Percentiles rank a stretch among this genome's conserved stretches.
phyloP scores from a whole-genome alignment of 768 basidiomycete species.

The Thelephora aurantiotincta region DNA sequence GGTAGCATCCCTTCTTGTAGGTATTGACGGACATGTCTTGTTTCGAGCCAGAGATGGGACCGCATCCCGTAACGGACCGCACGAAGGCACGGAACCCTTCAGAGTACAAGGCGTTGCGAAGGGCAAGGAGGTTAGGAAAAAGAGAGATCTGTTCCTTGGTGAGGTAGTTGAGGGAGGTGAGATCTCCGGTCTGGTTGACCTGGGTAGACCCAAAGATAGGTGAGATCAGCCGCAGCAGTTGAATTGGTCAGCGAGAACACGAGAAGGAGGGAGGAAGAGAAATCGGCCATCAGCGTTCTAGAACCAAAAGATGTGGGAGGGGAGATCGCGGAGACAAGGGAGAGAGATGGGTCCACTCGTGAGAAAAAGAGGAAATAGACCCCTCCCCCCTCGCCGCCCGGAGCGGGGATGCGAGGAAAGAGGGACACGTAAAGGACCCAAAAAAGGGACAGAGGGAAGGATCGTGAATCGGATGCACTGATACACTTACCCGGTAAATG shows the following conservation, averaged over 20 bases:
- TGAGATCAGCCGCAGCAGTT: not conserved
- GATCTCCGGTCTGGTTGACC: slow-evolving; percentile 96
- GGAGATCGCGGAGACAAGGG: not conserved
- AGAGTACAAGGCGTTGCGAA: slow-evolving; percentile 90
- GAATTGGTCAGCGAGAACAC: not conserved
- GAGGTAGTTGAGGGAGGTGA: slow-evolving; percentile 85
- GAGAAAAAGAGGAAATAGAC: not conserved
- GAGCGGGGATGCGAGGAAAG: not conserved
- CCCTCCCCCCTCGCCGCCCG: not conserved
- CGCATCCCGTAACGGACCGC: slow-evolving; percentile 80
- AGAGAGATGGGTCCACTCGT: no score
- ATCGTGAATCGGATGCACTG: no score
- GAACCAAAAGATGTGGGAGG: not conserved
- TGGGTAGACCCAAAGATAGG: slow-evolving; percentile 16
- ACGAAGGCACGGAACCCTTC: slow-evolving; percentile 68
- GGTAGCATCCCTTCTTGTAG: slow-evolving; percentile 83
- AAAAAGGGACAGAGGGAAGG: not conserved
- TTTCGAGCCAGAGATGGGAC: slow-evolving; percentile 78
- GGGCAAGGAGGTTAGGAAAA: slow-evolving; percentile 63
- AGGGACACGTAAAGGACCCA: not conserved
- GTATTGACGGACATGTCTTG: slow-evolving; percentile 94
- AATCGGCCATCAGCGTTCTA: not conserved
- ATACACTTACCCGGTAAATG: slow-evolving; percentile 72
- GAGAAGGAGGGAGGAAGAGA: not conserved
- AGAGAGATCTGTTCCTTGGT: slow-evolving; percentile 61